Evolutionary conservation across 495 filamentous ascomycete species (phyloP), one percentile per base, ranked within the genome.

Genomic region (Astrothelium subdiscretum): DNA sequence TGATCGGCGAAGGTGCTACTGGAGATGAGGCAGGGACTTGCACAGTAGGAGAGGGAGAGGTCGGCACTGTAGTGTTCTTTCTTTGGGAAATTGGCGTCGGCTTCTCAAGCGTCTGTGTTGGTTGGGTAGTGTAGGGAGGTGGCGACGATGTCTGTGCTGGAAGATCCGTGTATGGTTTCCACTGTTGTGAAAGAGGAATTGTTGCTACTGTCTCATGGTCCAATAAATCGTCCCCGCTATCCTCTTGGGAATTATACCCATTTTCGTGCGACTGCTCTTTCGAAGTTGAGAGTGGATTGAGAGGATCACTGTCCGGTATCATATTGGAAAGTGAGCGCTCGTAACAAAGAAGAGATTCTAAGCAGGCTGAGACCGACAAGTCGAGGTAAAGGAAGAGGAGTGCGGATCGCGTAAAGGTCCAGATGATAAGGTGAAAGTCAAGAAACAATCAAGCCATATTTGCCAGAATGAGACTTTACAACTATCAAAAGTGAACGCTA

Each of bases 1-100:
- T 22, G 48, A 65, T 62, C 26, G 70, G 71, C 31, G 73, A 70
- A 35, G 76, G 72, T 35, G 31, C 48, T 58, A 35, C 40, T 63
- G 82, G 80, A 44, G 81, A 81, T 24, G 78, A 75, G 20, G 73
- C 65, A 18, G 78, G 71, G 1, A 97, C 91, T 68, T 95, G 90
- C 43, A 97, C 79, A 12, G 85, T 74, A 57, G 62, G 59, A 3
- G 72, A 75, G 62, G 80, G 79, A 63, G 61, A 29, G 32, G 75
- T 70, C 66, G 73, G 61, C 63, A 75, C 60, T 59, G 72, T 65
- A 66, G 70, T 31, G 64, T 72, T 8, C 38, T 43, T 32, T 48
- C 58, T 10, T 10, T 18, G 11, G 5, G n/a, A 8, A 27, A 15
- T 8, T 8, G 4, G 22, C 48, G 26, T 54, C 24, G 13, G 31